Evolutionary conservation across 108 stramenopile species (phyloP).

Genomic region (Asterionellopsis glacialis): DNA sequence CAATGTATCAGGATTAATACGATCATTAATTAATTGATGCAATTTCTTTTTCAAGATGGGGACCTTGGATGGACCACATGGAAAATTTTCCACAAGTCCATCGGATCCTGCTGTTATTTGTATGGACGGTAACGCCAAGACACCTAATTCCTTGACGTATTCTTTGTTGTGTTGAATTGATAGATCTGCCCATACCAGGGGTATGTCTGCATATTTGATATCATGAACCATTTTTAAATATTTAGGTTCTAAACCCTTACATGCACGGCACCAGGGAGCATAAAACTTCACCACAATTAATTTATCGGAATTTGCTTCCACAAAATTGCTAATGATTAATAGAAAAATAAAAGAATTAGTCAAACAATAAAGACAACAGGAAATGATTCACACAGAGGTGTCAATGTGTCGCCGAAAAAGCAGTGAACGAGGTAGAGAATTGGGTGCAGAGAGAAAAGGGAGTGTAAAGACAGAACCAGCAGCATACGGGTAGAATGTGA

Average conservation of each 20-base stretch:
- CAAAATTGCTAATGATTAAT: slow-evolving; percentile 5
- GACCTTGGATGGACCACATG: slow-evolving; percentile 85
- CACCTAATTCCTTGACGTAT: slow-evolving; percentile 66
- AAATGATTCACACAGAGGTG: too few relatives aligned
- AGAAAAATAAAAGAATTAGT: too few relatives aligned
- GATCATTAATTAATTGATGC: slow-evolving; percentile 49
- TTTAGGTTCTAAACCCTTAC: slow-evolving; percentile 71
- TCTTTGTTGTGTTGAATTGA: slow-evolving; percentile 77
- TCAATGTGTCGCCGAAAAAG: too few relatives aligned
- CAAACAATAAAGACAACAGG: too few relatives aligned
- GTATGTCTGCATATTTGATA: slow-evolving; percentile 41
- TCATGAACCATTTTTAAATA: slow-evolving; percentile 64
- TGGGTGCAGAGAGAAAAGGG: too few relatives aligned
- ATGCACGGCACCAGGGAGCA: slow-evolving; percentile 56
- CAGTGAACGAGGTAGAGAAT: too few relatives aligned
- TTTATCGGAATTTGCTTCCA: slow-evolving; percentile 64
- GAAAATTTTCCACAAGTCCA: slow-evolving; percentile 70
- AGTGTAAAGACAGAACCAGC: too few relatives aligned
- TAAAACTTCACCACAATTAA: slow-evolving; percentile 80
- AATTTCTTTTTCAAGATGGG: slow-evolving; percentile 79
- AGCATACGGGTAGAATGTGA: too few relatives aligned
- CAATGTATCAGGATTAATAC: slow-evolving; percentile 50
- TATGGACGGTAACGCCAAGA: slow-evolving; percentile 73
- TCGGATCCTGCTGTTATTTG: slow-evolving; percentile 62
- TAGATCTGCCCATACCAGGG: slow-evolving; percentile 62